Evolutionary conservation across 805 yeast genomes (phyloP).

Genomic region (Kodamaea sagamina): DNA sequence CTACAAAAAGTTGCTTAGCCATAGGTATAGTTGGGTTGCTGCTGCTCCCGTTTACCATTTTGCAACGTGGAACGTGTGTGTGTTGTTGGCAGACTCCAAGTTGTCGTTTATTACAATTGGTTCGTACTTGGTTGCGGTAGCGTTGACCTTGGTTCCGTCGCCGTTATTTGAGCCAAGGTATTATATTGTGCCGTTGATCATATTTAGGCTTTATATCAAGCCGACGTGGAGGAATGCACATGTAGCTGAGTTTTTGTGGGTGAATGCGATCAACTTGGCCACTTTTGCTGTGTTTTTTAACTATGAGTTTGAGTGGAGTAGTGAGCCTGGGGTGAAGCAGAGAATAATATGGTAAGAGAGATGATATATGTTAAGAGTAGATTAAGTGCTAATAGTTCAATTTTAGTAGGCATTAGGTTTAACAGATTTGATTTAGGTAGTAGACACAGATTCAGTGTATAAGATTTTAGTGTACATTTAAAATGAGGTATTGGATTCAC

Average conservation of each 20-base stretch:
- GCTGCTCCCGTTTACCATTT: constrained; percentile 74
- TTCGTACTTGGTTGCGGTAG: constrained; percentile 53
- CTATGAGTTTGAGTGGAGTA: constrained; percentile 67
- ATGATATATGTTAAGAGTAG: neutral
- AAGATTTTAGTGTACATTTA: no score
- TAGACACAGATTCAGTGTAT: no score
- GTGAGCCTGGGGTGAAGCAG: constrained; percentile 58
- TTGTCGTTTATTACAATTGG: constrained; percentile 41
- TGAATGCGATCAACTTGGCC: constrained; percentile 52
- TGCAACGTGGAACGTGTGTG: constrained; percentile 36
- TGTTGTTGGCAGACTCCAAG: constrained; percentile 17
- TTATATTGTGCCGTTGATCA: constrained; percentile 75
- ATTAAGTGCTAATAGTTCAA: no score
- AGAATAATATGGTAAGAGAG: constrained; percentile 80
- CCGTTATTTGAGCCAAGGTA: constrained; percentile 95
- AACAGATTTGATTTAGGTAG: no score
- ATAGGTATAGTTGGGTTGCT: constrained; percentile 47
- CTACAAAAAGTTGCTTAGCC: constrained; percentile 64
- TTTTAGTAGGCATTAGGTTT: no score
- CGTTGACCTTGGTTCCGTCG: constrained; percentile 74
- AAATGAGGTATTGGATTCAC: no score
- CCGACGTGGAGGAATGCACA: constrained; percentile 29
- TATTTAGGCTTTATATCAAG: constrained; percentile 65
- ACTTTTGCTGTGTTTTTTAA: constrained; percentile 58
- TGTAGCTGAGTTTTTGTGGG: constrained; percentile 62